Percentiles rank a stretch among this genome's conserved stretches.
Evolutionary conservation across 1,139 yeast species (phyloP).

Genomic region (Ashbya aceris): DNA sequence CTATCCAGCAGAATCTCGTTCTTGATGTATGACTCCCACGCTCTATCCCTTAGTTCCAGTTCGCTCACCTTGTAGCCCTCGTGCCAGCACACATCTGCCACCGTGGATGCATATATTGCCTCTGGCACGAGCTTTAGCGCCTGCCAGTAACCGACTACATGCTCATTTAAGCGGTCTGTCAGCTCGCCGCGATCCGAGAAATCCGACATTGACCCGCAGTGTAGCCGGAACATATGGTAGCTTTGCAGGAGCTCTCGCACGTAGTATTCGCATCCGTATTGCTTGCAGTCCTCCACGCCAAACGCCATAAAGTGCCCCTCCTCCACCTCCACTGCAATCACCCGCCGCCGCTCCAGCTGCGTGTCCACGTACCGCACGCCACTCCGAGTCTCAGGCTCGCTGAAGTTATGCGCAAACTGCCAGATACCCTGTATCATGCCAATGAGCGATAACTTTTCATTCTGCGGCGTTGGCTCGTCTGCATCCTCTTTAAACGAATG

Average conservation of each 20-base stretch:
- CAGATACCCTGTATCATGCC: slow-evolving; percentile 34
- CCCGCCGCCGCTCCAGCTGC: slow-evolving; percentile 2
- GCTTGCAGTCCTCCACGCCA: slow-evolving; percentile 5
- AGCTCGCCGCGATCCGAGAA: slow-evolving; percentile 12
- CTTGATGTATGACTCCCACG: slow-evolving; percentile 25
- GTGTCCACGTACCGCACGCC: slow-evolving; percentile 5
- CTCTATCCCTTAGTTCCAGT: background rate
- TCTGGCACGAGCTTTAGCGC: slow-evolving; percentile 22
- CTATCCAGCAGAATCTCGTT: slow-evolving; percentile 22
- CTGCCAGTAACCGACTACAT: slow-evolving; percentile 25
- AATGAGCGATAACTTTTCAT: slow-evolving; percentile 29
- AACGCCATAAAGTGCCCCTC: slow-evolving; percentile 4
- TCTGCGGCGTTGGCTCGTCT: slow-evolving; percentile 13
- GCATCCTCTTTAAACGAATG: slow-evolving; percentile 18
- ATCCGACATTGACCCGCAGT: slow-evolving; percentile 17
- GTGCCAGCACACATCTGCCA: slow-evolving; percentile 1
- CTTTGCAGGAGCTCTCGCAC: slow-evolving; percentile 21
- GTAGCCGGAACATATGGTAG: slow-evolving; percentile 21
- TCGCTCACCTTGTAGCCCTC: slow-evolving; percentile 2
- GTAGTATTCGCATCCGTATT: slow-evolving; percentile 18
- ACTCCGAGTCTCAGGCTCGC: background rate
- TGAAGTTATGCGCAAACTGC: slow-evolving; percentile 20
- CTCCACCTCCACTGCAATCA: slow-evolving; percentile 5
- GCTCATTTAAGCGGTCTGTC: slow-evolving; percentile 24
- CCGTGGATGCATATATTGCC: background rate